Evolutionary conservation across 164 flowering plant species (phyloP), one percentile per base, ranked within the genome.

Genomic region (Malania oleifera): DNA sequence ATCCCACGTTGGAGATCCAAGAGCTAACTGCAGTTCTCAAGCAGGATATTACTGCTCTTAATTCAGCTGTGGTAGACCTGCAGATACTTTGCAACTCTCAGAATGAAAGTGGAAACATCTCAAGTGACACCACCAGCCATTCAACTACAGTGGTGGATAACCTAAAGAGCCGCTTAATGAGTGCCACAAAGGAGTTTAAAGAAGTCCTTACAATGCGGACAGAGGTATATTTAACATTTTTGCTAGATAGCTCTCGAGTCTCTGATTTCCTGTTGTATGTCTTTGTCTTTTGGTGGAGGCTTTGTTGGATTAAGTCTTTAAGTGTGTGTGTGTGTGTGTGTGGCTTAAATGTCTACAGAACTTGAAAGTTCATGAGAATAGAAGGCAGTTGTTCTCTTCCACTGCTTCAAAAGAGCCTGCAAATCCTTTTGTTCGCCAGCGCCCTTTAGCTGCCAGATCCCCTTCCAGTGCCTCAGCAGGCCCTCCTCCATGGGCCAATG

Each of bases 141-240:
- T 86, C 97, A 41, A 82, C 93, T 12, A 88, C 97, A 11, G 96
- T 95, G 63, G 97, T 90, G 47, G 99, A 95, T 74, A 80, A 80
- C 72, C 74, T 95, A 55, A 95, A 95, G 73, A 91, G 78, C 57
- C 92, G 95, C 45, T 63, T 95, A 70, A 95, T 95, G 99, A 78
- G 82, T 49, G 59, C 99, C 23, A 95, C 99, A 41, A 95, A 95
- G 66, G 95, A 88, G 77, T 95, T 95, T 60, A 90, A 95, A 67
- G 99, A 95, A 61, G 99, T 91, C 34, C 86, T 95, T n/a, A 95
- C 99, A 56, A 79, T 80, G 91, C 75, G 97, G 31, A 95, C 99
- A 56, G 97, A 95, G 95, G 97, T 85, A 73, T 56, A 34, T 46
- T 31, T n/a, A 40, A 38, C 31, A 41, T 14, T 54, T 23, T 20